Evolutionary conservation across 192 early-diverging fungal genomes (phyloP).

Genomic region (Gaertneriomyces sp.): DNA sequence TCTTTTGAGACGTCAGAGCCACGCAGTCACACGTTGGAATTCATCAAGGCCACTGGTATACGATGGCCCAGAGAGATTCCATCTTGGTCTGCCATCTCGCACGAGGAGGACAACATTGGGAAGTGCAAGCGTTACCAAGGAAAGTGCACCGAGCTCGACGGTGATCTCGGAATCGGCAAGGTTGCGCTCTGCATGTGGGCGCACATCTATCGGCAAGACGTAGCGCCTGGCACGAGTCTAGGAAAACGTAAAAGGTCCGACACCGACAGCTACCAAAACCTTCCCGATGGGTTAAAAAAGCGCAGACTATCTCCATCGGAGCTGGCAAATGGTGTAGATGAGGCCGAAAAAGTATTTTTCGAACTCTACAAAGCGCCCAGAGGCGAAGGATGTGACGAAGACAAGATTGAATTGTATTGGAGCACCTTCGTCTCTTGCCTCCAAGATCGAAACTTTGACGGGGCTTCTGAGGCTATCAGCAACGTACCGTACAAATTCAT

Average conservation of each 20-base stretch:
- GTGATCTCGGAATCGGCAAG: neutral
- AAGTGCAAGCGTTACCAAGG: neutral
- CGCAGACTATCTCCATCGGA: no score
- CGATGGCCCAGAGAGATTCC: neutral
- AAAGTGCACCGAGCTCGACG: constrained; percentile 1
- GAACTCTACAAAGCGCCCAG: neutral
- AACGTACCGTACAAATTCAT: neutral
- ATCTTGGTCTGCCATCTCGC: neutral
- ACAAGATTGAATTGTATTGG: neutral
- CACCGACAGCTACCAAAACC: no score
- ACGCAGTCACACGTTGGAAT: constrained; percentile 1
- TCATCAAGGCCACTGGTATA: neutral
- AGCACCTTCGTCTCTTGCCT: constrained; percentile 1
- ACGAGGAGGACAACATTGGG: neutral
- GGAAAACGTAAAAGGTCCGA: no score
- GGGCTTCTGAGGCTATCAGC: neutral
- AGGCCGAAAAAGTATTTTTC: neutral
- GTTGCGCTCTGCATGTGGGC: neutral
- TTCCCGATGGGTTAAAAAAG: no score
- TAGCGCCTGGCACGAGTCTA: neutral
- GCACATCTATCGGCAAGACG: neutral
- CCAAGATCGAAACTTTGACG: neutral
- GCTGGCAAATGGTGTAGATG: neutral
- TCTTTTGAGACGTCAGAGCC: neutral
- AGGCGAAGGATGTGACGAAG: neutral